Evolutionary conservation across 352 stramenopile species (phyloP).

Genomic region (Globisporangium splendens): DNA sequence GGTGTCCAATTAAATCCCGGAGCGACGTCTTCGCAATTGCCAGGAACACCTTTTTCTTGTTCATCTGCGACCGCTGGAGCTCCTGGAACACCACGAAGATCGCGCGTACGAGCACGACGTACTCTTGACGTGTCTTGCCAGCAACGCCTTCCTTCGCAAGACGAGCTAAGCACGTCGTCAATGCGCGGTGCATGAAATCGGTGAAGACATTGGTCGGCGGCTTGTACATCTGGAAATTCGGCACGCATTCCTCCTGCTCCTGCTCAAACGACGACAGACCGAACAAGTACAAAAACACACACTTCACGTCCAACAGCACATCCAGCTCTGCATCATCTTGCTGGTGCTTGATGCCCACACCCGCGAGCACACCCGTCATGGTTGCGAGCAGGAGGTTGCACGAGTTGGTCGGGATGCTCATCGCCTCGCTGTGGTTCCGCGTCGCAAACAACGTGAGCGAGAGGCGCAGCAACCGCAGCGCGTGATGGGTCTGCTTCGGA

Average conservation of each 20-base stretch:
- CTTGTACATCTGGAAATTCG: constrained; percentile 75
- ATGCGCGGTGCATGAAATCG: constrained; percentile 56
- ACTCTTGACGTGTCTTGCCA: constrained; percentile 11
- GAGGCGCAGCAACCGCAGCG: constrained; percentile 53
- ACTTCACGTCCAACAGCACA: constrained; percentile 48
- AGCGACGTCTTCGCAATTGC: constrained; percentile 78
- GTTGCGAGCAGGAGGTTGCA: constrained; percentile 73
- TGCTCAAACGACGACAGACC: constrained; percentile 21
- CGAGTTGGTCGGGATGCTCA: constrained; percentile 55
- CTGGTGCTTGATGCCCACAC: constrained; percentile 2
- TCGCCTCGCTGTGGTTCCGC: constrained; percentile 14
- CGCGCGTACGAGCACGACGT: constrained; percentile 42
- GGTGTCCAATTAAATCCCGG: constrained; percentile 51
- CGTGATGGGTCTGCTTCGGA: constrained; percentile 29
- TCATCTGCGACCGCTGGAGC: constrained; percentile 79
- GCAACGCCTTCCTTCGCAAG: constrained; percentile 1
- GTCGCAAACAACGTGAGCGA: constrained; percentile 40
- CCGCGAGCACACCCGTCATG: constrained; percentile 57
- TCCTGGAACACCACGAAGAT: constrained; percentile 72
- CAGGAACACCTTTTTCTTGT: constrained; percentile 88
- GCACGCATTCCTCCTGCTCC: constrained; percentile 9
- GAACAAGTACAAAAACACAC: constrained; percentile 69
- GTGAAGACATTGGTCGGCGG: constrained; percentile 76
- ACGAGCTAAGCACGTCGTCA: constrained; percentile 26
- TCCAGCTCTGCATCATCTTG: constrained; percentile 14